Base-by-base conservation (phyloP, 805 yeast genomes). In the Scheffersomyces spartinae region DNA sequence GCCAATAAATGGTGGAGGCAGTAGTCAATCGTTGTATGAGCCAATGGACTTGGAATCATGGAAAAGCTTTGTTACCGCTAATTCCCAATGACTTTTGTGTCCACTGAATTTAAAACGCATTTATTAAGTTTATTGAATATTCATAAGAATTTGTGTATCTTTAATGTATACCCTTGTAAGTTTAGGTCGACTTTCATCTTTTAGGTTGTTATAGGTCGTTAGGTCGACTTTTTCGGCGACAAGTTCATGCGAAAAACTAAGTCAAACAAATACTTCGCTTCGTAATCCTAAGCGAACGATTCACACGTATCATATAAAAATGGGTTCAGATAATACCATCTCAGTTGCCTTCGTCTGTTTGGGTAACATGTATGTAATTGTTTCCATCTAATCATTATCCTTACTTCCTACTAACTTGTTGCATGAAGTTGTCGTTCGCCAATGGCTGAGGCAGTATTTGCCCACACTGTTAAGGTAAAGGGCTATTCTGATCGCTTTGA, bases 401-500 rank as follows among this genome's bases (percentile, higher is more conserved):
- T 21, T 11, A 15, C 26, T n/a, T 10, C 6, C 15, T 18, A 28
- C 19, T 11, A 13, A 20, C 17, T 7, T 25, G 24, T 10, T 7
- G 7, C 5, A 26, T 13, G 10, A 18, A 74, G 81, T 13, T 85
- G 96, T 45, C 86, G 96, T 25, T 84, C 95, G 2, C 97, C 97
- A 9, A 88, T 86, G 97, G 96, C 97, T 0, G 96, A 88, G 45
- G 95, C 95, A 0, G 82, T 85, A 1, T 84, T 86, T 53, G 62
- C 60, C 24, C 72, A 81, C 31, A 56, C 59, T 9, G 93, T 82
- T 7, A 48, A 69, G 21, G 46, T 68, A 22, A 48, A 52, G 12
- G 75, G 76, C 0, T 48, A 58, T 26, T 15, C 42, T 33, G 17
- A 50, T 45, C 44, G 44, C n/a, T 69, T 85, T 33, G 45, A 55